phyloP scores from a whole-genome alignment of 768 basidiomycete genomes.

The Amanita phalloides region DNA sequence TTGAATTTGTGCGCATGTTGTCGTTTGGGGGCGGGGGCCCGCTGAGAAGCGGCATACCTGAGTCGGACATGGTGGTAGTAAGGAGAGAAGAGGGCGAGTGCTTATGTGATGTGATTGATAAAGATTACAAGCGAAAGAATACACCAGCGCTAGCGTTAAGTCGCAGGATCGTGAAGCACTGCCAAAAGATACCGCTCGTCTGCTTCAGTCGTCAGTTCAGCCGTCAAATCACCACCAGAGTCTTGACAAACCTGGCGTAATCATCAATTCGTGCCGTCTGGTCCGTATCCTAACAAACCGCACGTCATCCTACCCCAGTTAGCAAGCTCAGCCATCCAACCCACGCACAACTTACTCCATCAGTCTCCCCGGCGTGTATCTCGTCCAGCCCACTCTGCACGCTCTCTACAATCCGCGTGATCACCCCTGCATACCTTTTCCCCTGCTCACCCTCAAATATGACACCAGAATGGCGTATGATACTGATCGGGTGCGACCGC shows the following conservation, averaged over 20 bases:
- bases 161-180: constrained; percentile 69
- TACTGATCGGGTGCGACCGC: constrained; percentile 58
- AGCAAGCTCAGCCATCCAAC: not conserved
- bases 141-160: constrained; percentile 16
- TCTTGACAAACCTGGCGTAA: constrained; percentile 67
- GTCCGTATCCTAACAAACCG: constrained; percentile 88
- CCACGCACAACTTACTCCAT: constrained; percentile 12
- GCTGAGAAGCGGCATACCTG: constrained; percentile 61
- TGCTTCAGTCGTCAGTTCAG: constrained; percentile 15
- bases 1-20: constrained; percentile 15
- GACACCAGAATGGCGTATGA: constrained; percentile 78
- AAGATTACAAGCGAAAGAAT: not conserved
- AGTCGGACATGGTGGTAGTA: constrained; percentile 3
- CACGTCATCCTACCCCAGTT: constrained; percentile 57
- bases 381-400: constrained; percentile 76
- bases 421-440: constrained; percentile 58
- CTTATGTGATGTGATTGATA: not conserved
- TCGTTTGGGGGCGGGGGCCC: constrained; percentile 41
- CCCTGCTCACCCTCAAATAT: constrained; percentile 83
- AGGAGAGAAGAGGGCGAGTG: not conserved
- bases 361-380: constrained; percentile 34
- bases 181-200: constrained; percentile 77
- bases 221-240: too few species aligned
- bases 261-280: constrained; percentile 87
- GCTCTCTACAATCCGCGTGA: constrained; percentile 66